Evolutionary conservation across 106 monocot genomes (phyloP).

Genomic region (Posidonia australis): DNA sequence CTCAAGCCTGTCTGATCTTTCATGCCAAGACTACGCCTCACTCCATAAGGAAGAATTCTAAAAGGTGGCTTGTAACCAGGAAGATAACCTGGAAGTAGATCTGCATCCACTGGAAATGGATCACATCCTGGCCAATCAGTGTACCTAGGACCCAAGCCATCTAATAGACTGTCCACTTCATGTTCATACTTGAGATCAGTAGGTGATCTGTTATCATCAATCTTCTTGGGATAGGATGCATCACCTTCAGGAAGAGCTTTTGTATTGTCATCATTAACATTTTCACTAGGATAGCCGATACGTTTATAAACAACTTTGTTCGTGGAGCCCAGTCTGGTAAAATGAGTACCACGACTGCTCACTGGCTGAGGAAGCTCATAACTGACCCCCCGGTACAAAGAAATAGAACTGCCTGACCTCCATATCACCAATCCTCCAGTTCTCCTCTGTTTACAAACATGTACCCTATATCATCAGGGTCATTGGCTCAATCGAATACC

Average conservation of each 20-base stretch:
- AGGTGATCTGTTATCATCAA: background rate
- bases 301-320: conserved; percentile 7
- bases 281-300: background rate
- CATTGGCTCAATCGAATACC: background rate
- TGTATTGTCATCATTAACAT: background rate
- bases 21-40: conserved; percentile 44
- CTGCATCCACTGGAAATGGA: conserved; percentile 93
- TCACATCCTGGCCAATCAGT: conserved; percentile 80
- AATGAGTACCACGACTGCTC: conserved; percentile 20
- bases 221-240: conserved; percentile 2
- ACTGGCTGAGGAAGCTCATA: conserved; percentile 46
- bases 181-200: conserved; percentile 18
- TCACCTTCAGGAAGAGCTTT: background rate
- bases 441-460: conserved; percentile 54
- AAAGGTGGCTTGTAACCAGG: conserved; percentile 75
- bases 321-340: conserved; percentile 9
- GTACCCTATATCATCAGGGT: background rate
- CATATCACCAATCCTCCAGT: conserved; percentile 97
- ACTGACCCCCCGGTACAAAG: conserved; percentile 68
- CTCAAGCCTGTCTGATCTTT: conserved; percentile 66
- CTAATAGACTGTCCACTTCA: conserved; percentile 71
- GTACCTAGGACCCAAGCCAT: conserved; percentile 71
- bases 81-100: conserved; percentile 72
- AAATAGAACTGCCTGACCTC: conserved; percentile 90
- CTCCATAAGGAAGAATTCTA: conserved; percentile 83